Base-by-base conservation (phyloP, 2,329 filamentous ascomycete species). In the Fusarium sp. region DNA sequence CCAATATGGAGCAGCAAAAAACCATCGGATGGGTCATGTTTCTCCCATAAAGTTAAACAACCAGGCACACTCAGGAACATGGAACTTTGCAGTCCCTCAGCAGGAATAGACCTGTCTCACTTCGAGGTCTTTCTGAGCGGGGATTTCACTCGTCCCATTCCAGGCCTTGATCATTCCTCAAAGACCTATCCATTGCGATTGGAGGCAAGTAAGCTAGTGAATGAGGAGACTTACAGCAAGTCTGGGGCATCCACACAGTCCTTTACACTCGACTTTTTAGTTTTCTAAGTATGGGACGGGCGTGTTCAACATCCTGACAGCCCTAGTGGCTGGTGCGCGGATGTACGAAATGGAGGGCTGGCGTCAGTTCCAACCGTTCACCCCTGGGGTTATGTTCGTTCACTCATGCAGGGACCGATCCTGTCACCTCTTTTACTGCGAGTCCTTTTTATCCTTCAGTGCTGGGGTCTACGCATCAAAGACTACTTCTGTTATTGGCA, bases 131-230 rank as follows among this genome's bases (percentile, higher is more conserved):
- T 76, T 73, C 32, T 64, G 61, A 55, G 72, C 53, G 66, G 68
- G 67, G 69, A 76, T 73, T 68, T 74, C 68, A 65, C 66, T 57
- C 54, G 56, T 49, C 51, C 47, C 74, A 76, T 76, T 76, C 74
- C 74, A 64, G 43, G 62, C 58, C 50, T 45, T 55, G 42, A 59
- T 60, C 74, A 76, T 76, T 76, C 74, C 74, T 70, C 18, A 42
- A 37, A 37, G 27, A 28, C 45, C 49, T 62, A 50, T 68, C 46
- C 68, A 74, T 75, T 69, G 28, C 68, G 64, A 66, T 63, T 57
- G 68, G 68, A 57, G 72, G 70, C 72, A 54, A 75, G 69, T 61
- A 25, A 42, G 59, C 65, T 64, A 66, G 27, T 18, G 40, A 50
- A 34, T 16, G 54, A 65, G 49, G 64, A 55, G 41, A 41, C 54